Base-by-base conservation (phyloP, 441 rosid genomes). In the Croton laevigatus region DNA sequence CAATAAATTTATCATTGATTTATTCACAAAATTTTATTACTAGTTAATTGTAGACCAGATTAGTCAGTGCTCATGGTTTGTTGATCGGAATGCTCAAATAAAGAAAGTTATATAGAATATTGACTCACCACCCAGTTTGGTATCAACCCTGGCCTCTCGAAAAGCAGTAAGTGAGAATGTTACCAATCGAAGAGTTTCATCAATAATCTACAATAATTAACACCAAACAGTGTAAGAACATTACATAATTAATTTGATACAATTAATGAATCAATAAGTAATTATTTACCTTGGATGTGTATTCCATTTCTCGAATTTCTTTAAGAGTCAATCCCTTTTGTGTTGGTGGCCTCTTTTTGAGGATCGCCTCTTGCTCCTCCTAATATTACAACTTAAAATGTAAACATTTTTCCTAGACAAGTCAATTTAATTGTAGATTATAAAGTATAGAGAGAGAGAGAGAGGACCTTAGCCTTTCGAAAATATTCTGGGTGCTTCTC, bases 261-360 rank as follows among this genome's bases (percentile, higher is more conserved):
- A 40, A 40, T 40, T 40, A 40, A 40, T 40, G 5, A 40, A 7
- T 0, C 8, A 6, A 1, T 7, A 40, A 40, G 7, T 6, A 40
- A 9, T 40, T 40, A 40, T 40, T 7, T 72, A 86, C 98, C 87
- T 89, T 84, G 36, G 83, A 81, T 62, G 88, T 87, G 83, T 82
- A 89, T 55, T 85, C 80, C 96, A 94, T 89, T 63, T 88, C 84
- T 69, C 96, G 86, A 59, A 84, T 65, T 75, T 94, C 98, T 75
- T 84, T 87, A 0, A 94, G 86, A 0, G 83, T 84, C 76, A 88
- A 64, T 4, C 88, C 82, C 54, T 84, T 86, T 52, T 87, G 95
- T 9, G 82, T 36, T 4, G 79, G 54, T 13, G 87, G 76, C 82
- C 86, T 84, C 17, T 71, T 84, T 17, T 71, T 79, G 16, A 82